Conservation (phyloP, 805 yeast genomes). For the Torulaspora delbrueckii region DNA sequence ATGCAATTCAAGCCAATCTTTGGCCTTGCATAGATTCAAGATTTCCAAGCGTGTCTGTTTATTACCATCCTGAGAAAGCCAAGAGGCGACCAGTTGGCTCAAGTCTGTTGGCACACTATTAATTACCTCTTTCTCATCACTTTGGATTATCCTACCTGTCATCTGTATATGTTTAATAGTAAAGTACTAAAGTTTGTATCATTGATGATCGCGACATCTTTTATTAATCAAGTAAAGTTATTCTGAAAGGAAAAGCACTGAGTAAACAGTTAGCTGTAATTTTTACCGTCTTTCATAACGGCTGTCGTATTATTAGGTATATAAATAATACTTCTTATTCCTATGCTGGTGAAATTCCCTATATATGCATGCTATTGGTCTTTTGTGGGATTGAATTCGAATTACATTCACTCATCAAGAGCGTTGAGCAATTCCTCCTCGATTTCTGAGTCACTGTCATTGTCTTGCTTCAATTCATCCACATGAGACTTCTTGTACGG, state of each 20-base stretch:
- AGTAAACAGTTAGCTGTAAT: too few species aligned
- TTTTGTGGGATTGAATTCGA: neutral
- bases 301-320: neutral
- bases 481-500: constrained; percentile 5
- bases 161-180: neutral
- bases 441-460: constrained; percentile 28
- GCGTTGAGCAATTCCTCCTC: constrained; percentile 32
- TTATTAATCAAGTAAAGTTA: neutral
- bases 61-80: constrained; percentile 36
- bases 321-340: neutral
- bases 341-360: neutral
- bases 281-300: too few species aligned
- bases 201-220: neutral
- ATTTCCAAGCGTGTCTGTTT: constrained; percentile 55
- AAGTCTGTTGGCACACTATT: constrained; percentile 17
- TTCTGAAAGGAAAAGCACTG: too few species aligned
- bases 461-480: constrained; percentile 10
- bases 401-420: constrained; percentile 17
- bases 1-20: constrained; percentile 44
- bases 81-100: constrained; percentile 14
- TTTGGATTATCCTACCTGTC: neutral
- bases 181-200: too few species aligned
- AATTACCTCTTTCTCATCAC: neutral
- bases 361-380: constrained; percentile 1
- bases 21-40: constrained; percentile 36